Evolutionary conservation across 1,139 yeast species (phyloP), one percentile per base, ranked within the genome.

Genomic region (Scheffersomyces lignicola): DNA sequence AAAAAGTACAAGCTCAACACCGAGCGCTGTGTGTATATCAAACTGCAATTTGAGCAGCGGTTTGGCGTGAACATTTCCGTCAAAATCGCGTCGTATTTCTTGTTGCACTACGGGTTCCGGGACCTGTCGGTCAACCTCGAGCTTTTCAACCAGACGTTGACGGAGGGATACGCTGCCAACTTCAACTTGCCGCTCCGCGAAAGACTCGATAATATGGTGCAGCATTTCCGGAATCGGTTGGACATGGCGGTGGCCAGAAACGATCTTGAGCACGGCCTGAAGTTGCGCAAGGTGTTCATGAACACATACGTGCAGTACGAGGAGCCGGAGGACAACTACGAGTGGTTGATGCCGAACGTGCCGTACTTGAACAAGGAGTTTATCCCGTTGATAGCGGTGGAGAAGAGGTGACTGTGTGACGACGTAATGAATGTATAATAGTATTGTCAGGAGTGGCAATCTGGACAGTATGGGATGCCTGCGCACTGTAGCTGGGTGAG

Each of bases 61-160:
- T 39, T 42, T 21, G 27, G 31, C 3, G 27, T 36, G 3, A 29
- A 32, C 6, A 42, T 48, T 3, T 35, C 48, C 9, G 24, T 28
- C 4, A 45, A 46, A 32, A 43, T 42, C 6, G 40, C 43, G 1
- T 34, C 40, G 25, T 53, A 52, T 34, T 40, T 54, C 11, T 39
- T 51, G 24, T 30, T 47, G 5, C 55, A 52, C 29, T 53, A 51
- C 33, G 55, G 55, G 6, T 43, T 48, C 25, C 36, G 45, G 9
- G 36, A 39, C 10, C 24, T 35, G 5, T 39, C 35, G 8, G 38
- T 36, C 5, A 34, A 45, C 17, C 13, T 40, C 10, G 36, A 36
- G 11, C 39, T 34, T 4, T 40, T 49, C 20, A 41, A 45, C 24
- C 18, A 32, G 8, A 40, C 41, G 7, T 45, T 51, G 24, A 49